A percentile compares a stretch with the other conserved stretches of the same genome.
phyloP scores from a whole-genome alignment of 352 stramenopile genomes.

The Hyaloperonospora arabidopsidis region DNA sequence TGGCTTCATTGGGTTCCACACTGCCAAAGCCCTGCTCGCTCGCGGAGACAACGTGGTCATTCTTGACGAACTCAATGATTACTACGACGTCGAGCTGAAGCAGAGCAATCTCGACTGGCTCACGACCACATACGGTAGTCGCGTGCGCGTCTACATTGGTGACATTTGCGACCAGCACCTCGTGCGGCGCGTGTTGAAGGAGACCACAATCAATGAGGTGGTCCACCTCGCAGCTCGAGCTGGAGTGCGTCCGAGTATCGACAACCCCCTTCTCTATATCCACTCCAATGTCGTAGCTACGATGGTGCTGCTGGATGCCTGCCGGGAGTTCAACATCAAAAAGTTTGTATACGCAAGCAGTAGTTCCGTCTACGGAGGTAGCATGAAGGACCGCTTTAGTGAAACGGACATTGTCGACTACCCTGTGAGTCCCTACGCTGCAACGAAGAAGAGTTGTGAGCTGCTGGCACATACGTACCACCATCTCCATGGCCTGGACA shows the following conservation, averaged over 20 bases:
- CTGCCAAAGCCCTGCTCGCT: constrained; percentile 80
- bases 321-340: constrained; percentile 77
- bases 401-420: constrained; percentile 88
- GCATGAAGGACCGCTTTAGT: constrained; percentile 87
- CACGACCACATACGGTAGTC: constrained; percentile 37
- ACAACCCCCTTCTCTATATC: constrained; percentile 97
- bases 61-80: constrained; percentile 98
- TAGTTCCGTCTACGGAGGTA: constrained; percentile 93
- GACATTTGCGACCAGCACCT: constrained; percentile 93
- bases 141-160: constrained; percentile 78
- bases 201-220: constrained; percentile 77
- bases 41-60: constrained; percentile 91
- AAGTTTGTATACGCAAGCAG: constrained; percentile 96
- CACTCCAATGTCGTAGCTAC: constrained; percentile 94
- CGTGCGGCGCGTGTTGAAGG: constrained; percentile 84
- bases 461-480: constrained; percentile 96
- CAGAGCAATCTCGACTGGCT: constrained; percentile 90
- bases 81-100: constrained; percentile 98
- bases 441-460: constrained; percentile 96
- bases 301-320: constrained; percentile 90
- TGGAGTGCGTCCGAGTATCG: constrained; percentile 94
- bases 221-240: constrained; percentile 95
- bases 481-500: constrained; percentile 92
- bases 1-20: constrained; percentile 96
- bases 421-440: constrained; percentile 94